Evolutionary conservation across 2,329 filamentous ascomycete genomes (phyloP), one percentile per base, ranked within the genome.

Genomic region (Claviceps sp.): DNA sequence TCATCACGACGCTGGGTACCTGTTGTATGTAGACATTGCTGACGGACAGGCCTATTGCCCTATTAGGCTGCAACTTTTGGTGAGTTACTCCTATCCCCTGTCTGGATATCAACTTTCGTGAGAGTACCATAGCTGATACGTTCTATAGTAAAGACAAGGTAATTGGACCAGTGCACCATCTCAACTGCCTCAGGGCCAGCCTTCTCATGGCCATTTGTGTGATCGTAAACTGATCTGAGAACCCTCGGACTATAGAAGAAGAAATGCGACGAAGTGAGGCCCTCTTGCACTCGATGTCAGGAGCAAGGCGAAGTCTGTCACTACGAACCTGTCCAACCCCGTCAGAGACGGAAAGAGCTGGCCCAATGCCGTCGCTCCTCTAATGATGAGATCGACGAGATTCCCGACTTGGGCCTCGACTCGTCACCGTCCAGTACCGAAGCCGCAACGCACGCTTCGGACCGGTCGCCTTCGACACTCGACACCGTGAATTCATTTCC

Each of bases 201-300:
- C 29, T 11, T 34, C 29, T 34, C 29, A 34, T 9, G 4, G 29
- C 29, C 9, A 34, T 34, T 29, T 23, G 22, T 11, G 8, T 42
- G 5, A 49, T 38, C 22, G 11, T 40, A 20, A 20, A 22, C 50
- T 45, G 22, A 34, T 34, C 9, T 34, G 29, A 34, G 51, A 29
- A 20, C 36, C 36, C 11, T 43, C 8, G 29, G 29, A 29, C 8
- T 34, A 55, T 54, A 79, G 76, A 79, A 79, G 62, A 79, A 79
- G 61, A 79, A 79, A 64, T 79, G 76, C 57, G 73, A 79, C 58
- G 76, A 79, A 61, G 65, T 62, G 37, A 71, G 74, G 7, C 76
- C 76, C 2, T 64, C 67, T 45, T 79, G 76, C 58, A 66, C 70
- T 22, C 73, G 76, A 42, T 79, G 76, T 60, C 57, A 64, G 43